Evolutionary conservation across 108 stramenopile genomes (phyloP), one percentile per base, ranked within the genome.

Genomic region (Tribonema minus): DNA sequence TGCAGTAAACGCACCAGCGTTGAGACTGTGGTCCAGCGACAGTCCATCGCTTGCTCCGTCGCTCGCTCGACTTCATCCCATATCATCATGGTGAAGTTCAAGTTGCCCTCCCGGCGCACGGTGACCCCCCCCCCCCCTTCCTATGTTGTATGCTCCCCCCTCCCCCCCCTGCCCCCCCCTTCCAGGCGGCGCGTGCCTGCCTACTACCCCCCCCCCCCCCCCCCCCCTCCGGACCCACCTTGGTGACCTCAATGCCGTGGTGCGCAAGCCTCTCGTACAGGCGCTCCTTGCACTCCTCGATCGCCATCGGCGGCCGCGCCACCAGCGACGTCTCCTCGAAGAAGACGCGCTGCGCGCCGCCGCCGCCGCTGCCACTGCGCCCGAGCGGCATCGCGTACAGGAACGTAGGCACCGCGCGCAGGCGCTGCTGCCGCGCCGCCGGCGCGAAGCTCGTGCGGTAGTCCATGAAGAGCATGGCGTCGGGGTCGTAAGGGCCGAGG

Each of bases 311-410:
- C 3, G 94, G 95, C 60, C 92, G 86, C 30, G 94, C 96, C 58
- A 97, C 96, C 31, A 97, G 85, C 5, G 91, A 92, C 28, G 96
- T 94, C 79, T 97, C 92, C 46, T 15, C 46, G 23, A 54, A 54
- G 23, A 54, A 54, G 12, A 54, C 23, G 23, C 23, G 46, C 23
- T 15, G 15, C 46, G 15, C 46, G 15, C 46, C 46, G 15, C 46
- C 46, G 15, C 46, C 46, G 15, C 46, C 46, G 15, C 46, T 20
- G 15, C 46, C 46, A 12, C 46, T 20, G 15, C 46, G 15, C 28
- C 87, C 85, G 30, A 97, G 76, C 36, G 96, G 96, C 96, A 97
- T 97, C 61, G 88, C 96, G 74, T 97, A 97, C 91, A 95, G 92
- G 82, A 97, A 97, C 15, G 94, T 94, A 1, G 94, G 94, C n/a